Percentiles rank a stretch among this genome's conserved stretches.
Conservation (phyloP, 2,329 filamentous ascomycete species). For the Diaporthe citriasiana region DNA sequence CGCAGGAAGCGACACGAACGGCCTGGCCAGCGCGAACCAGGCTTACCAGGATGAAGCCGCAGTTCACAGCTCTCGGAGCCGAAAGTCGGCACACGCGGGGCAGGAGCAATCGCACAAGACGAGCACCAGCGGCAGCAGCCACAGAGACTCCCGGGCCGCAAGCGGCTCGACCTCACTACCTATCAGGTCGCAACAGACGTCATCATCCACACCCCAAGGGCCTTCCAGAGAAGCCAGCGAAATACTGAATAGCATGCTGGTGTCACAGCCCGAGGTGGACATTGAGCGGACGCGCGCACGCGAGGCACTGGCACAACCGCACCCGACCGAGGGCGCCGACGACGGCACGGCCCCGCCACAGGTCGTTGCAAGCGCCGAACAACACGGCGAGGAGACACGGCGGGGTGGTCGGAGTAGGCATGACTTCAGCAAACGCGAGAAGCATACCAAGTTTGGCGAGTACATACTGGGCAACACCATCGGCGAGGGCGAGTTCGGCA, state of each 20-base stretch:
- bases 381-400: constrained; percentile 59
- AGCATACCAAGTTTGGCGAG: constrained; percentile 92
- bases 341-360: constrained; percentile 62
- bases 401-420: constrained; percentile 70
- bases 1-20: constrained; percentile 51
- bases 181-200: constrained; percentile 59
- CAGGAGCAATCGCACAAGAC: constrained; percentile 58
- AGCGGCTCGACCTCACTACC: constrained; percentile 57
- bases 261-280: constrained; percentile 82
- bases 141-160: constrained; percentile 53
- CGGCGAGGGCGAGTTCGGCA: constrained; percentile 98
- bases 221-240: constrained; percentile 83
- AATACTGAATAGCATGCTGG: constrained; percentile 81
- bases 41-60: constrained; percentile 53
- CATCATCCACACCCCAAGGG: constrained; percentile 68
- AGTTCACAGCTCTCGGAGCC: constrained; percentile 55
- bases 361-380: constrained; percentile 58
- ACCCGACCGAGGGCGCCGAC: constrained; percentile 55
- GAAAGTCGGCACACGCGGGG: constrained; percentile 54
- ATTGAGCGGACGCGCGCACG: constrained; percentile 79
- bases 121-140: constrained; percentile 55
- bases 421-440: constrained; percentile 73
- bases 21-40: constrained; percentile 52
- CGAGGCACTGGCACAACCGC: constrained; percentile 71
- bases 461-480: constrained; percentile 97